Percentiles rank a stretch among this genome's conserved stretches.
Evolutionary conservation across 441 rosid genomes (phyloP).

Genomic region (Erodium moschatum): DNA sequence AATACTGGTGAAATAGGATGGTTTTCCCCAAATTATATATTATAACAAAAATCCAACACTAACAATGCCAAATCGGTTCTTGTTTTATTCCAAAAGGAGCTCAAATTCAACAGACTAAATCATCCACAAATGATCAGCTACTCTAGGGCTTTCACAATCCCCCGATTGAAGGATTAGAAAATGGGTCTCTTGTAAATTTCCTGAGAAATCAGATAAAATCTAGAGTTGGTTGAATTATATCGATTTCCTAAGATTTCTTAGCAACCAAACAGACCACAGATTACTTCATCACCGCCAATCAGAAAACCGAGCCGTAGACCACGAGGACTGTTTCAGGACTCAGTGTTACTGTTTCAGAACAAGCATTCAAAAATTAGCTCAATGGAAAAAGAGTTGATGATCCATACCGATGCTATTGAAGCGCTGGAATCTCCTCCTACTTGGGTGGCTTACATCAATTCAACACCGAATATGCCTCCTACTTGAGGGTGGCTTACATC

Average conservation of each 20-base stretch:
- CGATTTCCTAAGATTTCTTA: background rate
- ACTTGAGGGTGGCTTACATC: no score
- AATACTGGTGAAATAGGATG: background rate
- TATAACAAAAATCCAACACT: background rate
- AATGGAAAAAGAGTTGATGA: no score
- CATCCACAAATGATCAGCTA: background rate
- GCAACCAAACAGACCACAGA: background rate
- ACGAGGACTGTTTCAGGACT: no score
- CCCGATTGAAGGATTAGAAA: no score
- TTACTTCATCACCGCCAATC: background rate
- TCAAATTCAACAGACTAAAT: background rate
- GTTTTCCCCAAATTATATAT: background rate
- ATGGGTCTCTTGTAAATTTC: background rate
- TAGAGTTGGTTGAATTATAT: background rate
- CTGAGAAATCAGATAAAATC: background rate
- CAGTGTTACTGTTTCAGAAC: no score
- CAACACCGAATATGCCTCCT: no score
- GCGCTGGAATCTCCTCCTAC: no score
- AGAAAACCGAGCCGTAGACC: no score
- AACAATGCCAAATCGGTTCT: background rate
- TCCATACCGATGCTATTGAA: no score
- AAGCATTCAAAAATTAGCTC: no score
- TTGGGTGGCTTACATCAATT: no score
- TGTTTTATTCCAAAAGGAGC: background rate
- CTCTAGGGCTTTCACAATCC: background rate